Percentiles rank a stretch among this genome's conserved stretches.
phyloP scores from a whole-genome alignment of 2,329 filamentous ascomycete species.

The Aspergillus carbonarius region DNA sequence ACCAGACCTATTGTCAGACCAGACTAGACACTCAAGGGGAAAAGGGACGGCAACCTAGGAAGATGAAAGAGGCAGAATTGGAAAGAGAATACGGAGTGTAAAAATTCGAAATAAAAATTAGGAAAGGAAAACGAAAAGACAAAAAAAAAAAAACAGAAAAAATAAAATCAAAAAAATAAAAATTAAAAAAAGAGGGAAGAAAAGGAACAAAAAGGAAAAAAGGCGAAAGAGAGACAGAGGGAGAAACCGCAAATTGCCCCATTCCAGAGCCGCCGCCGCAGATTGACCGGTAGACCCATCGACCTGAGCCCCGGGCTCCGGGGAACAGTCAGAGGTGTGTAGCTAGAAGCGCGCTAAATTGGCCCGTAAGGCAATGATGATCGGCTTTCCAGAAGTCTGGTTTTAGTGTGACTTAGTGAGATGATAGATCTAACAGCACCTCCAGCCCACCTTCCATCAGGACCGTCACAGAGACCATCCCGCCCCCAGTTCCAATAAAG shows the following conservation, averaged over 20 bases:
- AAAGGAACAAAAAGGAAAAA: conserved; percentile 5
- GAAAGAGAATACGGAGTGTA: conserved; percentile 1
- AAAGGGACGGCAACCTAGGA: conserved; percentile 5
- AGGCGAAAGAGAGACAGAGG: conserved; percentile 10
- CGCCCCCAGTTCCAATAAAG: conserved; percentile 15
- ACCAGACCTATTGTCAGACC: conserved; percentile 10
- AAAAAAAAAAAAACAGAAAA: conserved; percentile 10
- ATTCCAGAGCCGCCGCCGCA: conserved; percentile 24
- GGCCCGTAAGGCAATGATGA: conserved; percentile 33
- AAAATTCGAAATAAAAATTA: background rate
- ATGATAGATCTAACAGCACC: conserved; percentile 38
- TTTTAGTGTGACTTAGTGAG: conserved; percentile 35
- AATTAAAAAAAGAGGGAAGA: conserved; percentile 15
- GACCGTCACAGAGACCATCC: conserved; percentile 13
- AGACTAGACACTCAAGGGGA: conserved; percentile 3
- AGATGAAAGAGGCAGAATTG: conserved; percentile 1
- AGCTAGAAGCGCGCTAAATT: conserved; percentile 33
- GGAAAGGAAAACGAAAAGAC: conserved; percentile 6
- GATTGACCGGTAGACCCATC: conserved; percentile 30
- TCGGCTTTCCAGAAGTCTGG: conserved; percentile 37
- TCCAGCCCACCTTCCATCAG: conserved; percentile 12
- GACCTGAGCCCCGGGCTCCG: conserved; percentile 35
- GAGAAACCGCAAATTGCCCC: conserved; percentile 13
- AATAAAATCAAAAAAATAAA: conserved; percentile 19
- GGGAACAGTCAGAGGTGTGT: conserved; percentile 32